Conservation (phyloP, 1,284 basidiomycete genomes). For the Ceratobasidium sp. region DNA sequence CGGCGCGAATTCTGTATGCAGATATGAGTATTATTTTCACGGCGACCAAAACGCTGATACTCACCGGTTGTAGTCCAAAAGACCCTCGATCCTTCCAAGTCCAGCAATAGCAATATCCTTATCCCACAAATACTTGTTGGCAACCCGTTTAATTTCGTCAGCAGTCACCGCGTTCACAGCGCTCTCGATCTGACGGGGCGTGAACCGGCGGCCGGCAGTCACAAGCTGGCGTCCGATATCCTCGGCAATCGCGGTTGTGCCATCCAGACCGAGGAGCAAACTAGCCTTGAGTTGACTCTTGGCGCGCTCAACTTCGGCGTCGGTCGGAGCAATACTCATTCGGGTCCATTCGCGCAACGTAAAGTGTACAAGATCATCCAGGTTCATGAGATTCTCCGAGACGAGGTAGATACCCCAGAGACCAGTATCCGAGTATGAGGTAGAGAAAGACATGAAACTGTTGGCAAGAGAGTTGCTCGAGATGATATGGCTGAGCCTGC, state of each 20-base stretch:
- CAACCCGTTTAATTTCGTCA: conserved; percentile 94
- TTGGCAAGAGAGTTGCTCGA: conserved; percentile 97
- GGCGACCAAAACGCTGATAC: not conserved
- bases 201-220: conserved; percentile 89
- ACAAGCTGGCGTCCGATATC: conserved; percentile 98
- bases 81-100: conserved; percentile 87
- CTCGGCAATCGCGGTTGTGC: conserved; percentile 96
- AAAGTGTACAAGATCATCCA: conserved; percentile 96
- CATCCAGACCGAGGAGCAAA: conserved; percentile 90
- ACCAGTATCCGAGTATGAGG: conserved; percentile 99
- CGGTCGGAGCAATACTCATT: conserved; percentile 89
- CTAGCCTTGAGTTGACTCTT: conserved; percentile 98
- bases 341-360: conserved; percentile 97
- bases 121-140: conserved; percentile 98
- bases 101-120: conserved; percentile 88
- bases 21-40: not conserved
- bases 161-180: conserved; percentile 90
- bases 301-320: conserved; percentile 93
- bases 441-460: conserved; percentile 99
- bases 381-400: conserved; percentile 91
- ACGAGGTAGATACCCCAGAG: conserved; percentile 99
- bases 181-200: conserved; percentile 93
- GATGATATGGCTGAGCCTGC: conserved; percentile 91
- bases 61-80: conserved; percentile 78
- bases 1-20: conserved; percentile 69